Conservation (phyloP, 108 stramenopile species). For the Seminavis robusta region DNA sequence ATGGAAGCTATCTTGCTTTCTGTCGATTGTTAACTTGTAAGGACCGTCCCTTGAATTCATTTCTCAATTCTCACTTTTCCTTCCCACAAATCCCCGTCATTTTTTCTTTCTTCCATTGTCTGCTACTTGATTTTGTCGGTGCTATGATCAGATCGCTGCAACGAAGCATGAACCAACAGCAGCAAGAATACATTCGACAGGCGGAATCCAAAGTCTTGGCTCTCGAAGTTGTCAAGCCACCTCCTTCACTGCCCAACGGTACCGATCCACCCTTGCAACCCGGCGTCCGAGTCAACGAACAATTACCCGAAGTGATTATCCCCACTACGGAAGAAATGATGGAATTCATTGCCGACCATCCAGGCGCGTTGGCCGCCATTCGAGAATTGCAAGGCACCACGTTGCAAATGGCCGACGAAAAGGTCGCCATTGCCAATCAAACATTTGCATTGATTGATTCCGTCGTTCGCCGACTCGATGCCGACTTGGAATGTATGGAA, state of each 20-base stretch:
- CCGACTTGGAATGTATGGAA: constrained; percentile 64
- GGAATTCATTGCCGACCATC: constrained; percentile 31
- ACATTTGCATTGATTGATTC: constrained; percentile 53
- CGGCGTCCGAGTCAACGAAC: constrained; percentile 29
- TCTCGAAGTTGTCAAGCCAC: constrained; percentile 27
- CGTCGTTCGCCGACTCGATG: constrained; percentile 52
- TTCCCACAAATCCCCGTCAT: too few species aligned
- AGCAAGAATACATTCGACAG: constrained; percentile 26
- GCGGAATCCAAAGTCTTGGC: constrained; percentile 32
- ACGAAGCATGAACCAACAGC: constrained; percentile 26
- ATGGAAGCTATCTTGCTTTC: not conserved
- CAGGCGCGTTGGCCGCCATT: constrained; percentile 29
- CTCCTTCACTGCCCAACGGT: constrained; percentile 1
- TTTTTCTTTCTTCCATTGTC: too few species aligned
- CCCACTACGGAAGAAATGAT: constrained; percentile 58
- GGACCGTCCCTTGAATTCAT: too few species aligned
- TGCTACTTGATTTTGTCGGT: too few species aligned
- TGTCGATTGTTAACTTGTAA: not conserved
- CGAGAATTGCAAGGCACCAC: constrained; percentile 27
- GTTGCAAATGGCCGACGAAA: constrained; percentile 61
- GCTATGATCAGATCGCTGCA: constrained; percentile 8
- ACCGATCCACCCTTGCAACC: too few species aligned
- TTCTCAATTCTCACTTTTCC: too few species aligned
- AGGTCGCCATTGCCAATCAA: constrained; percentile 63
- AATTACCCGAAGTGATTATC: constrained; percentile 23